A percentile compares a stretch with the other conserved stretches of the same genome.
These are phyloP conservation scores for Hemileia vastatrix DNA, from an alignment of 1,284 basidiomycete genomes.

Conservation along the genomic window DNA sequence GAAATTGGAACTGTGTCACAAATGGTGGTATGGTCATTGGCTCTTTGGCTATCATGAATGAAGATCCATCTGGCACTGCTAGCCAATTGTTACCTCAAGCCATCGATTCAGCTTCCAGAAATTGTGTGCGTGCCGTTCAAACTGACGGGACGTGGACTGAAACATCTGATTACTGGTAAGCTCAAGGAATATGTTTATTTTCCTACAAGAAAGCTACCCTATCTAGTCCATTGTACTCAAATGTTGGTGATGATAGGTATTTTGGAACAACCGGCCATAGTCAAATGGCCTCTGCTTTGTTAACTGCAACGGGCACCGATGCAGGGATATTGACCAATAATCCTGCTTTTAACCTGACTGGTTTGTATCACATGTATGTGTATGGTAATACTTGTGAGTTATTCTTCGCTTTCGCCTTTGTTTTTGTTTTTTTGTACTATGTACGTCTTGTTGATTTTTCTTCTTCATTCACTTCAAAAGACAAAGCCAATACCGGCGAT, in stretches of 20 bases:
- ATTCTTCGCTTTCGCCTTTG: background rate
- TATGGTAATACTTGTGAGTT: slow-evolving; percentile 15
- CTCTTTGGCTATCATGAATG: slow-evolving; percentile 76
- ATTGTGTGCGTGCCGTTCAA: slow-evolving; percentile 59
- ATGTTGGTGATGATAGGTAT: too few species aligned
- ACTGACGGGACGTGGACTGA: slow-evolving; percentile 89
- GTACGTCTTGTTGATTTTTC: too few species aligned
- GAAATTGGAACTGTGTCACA: slow-evolving; percentile 98
- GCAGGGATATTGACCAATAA: slow-evolving; percentile 64
- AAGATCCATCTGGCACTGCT: slow-evolving; percentile 68
- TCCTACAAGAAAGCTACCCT: too few species aligned
- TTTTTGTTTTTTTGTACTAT: background rate
- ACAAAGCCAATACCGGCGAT: slow-evolving; percentile 48
- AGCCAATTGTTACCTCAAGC: slow-evolving; percentile 59
- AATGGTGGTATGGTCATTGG: slow-evolving; percentile 83
- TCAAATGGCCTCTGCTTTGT: slow-evolving; percentile 76
- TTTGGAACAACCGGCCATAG: slow-evolving; percentile 70
- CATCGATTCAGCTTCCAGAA: slow-evolving; percentile 62
- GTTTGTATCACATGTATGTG: slow-evolving; percentile 76
- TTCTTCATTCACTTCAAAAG: too few species aligned
- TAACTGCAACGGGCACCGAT: slow-evolving; percentile 74
- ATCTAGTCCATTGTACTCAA: too few species aligned
- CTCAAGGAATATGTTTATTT: background rate
- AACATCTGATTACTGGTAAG: slow-evolving; percentile 79
- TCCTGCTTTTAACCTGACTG: slow-evolving; percentile 63